Conservation (phyloP, 345 rosid species). For the Citrus mangshanensis region DNA sequence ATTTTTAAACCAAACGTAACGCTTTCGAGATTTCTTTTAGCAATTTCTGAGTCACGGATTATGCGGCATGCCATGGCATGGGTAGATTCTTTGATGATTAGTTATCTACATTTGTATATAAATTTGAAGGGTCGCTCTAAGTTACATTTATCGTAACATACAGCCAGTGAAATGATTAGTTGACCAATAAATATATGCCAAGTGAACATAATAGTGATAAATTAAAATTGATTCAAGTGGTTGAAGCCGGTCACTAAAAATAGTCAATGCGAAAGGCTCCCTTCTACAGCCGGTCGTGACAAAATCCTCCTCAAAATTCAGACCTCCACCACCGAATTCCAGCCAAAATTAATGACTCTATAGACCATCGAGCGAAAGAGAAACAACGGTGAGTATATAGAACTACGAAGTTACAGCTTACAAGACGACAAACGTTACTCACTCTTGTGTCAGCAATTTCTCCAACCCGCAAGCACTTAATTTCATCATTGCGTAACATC, state of each 20-base stretch:
- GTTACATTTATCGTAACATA: too few relatives aligned
- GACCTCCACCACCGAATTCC: too few relatives aligned
- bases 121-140: too few relatives aligned
- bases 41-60: neutral
- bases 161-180: fast-evolving
- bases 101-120: neutral
- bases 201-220: too few relatives aligned
- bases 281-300: too few relatives aligned
- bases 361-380: neutral
- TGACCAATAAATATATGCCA: too few relatives aligned
- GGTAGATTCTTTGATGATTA: neutral
- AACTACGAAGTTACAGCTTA: conserved; percentile 59
- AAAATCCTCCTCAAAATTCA: too few relatives aligned
- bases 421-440: conserved; percentile 82
- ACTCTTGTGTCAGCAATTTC: conserved; percentile 95
- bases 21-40: neutral
- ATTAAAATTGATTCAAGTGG: too few relatives aligned
- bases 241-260: too few relatives aligned
- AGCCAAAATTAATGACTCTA: neutral
- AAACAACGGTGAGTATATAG: conserved; percentile 36
- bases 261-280: too few relatives aligned
- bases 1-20: neutral
- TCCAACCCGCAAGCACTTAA: conserved; percentile 86
- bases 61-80: neutral
- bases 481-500: conserved; percentile 68